Evolutionary conservation across 179 eudicot species (phyloP).

Genomic region (Beta lomatogona): DNA sequence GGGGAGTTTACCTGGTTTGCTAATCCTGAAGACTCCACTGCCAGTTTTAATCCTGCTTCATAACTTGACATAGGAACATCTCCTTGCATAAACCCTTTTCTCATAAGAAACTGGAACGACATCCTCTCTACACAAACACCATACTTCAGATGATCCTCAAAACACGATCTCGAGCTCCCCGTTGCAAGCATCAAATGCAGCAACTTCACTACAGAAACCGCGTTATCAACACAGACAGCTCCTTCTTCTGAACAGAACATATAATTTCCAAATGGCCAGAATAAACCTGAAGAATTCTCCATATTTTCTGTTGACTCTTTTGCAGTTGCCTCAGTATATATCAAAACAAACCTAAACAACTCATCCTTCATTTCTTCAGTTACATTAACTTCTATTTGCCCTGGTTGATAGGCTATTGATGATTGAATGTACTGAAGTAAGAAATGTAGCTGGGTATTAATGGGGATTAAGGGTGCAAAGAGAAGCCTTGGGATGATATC

Average conservation of each 20-base stretch:
- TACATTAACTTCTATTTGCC: slow-evolving; percentile 27
- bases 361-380: slow-evolving; percentile 39
- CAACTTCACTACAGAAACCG: slow-evolving; percentile 51
- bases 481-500: slow-evolving; percentile 79
- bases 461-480: slow-evolving; percentile 56
- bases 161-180: slow-evolving; percentile 44
- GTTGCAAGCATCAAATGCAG: slow-evolving; percentile 58
- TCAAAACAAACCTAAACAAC: slow-evolving; percentile 42
- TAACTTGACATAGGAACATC: slow-evolving; percentile 45
- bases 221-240: slow-evolving; percentile 66
- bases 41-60: slow-evolving; percentile 71
- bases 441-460: slow-evolving; percentile 40
- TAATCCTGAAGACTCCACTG: slow-evolving; percentile 64
- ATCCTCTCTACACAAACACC: slow-evolving; percentile 45
- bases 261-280: slow-evolving; percentile 80
- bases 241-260: slow-evolving; percentile 71
- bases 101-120: slow-evolving; percentile 47
- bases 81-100: slow-evolving; percentile 36
- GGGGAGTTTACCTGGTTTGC: slow-evolving; percentile 37
- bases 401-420: slow-evolving; percentile 28
- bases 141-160: slow-evolving; percentile 69
- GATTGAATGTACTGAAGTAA: slow-evolving; percentile 55
- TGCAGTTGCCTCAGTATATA: slow-evolving; percentile 34
- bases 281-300: slow-evolving; percentile 22
- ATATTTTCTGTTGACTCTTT: slow-evolving; percentile 22